phyloP scores from a whole-genome alignment of 148 eudicot species.

The Fallopia convolvulus region DNA sequence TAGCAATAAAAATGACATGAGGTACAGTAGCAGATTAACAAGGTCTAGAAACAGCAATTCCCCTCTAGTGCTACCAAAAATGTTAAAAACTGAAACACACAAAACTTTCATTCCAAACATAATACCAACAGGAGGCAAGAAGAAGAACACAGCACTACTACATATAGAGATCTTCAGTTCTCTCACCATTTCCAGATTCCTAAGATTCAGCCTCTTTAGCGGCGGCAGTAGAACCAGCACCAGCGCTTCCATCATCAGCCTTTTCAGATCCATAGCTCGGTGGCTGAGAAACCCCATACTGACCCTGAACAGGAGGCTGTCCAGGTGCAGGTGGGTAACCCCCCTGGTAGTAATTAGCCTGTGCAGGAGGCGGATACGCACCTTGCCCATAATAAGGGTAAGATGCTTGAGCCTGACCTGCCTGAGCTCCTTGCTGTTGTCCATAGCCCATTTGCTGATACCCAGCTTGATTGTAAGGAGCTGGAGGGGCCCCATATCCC shows the following conservation, averaged over 20 bases:
- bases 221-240: slow-evolving; percentile 8
- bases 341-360: slow-evolving; percentile 28
- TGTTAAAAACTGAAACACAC: neutral
- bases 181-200: neutral
- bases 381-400: slow-evolving; percentile 35
- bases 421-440: slow-evolving; percentile 35
- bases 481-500: slow-evolving; percentile 24
- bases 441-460: slow-evolving; percentile 33
- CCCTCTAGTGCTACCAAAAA: slow-evolving; percentile 11
- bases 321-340: slow-evolving; percentile 24
- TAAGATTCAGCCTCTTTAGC: slow-evolving; percentile 14
- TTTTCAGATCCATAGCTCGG: slow-evolving; percentile 25
- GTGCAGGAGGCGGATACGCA: slow-evolving; percentile 28
- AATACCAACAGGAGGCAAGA: slow-evolving; percentile 4
- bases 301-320: slow-evolving; percentile 17
- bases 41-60: slow-evolving; percentile 6
- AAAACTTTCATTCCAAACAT: neutral
- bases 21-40: neutral
- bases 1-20: neutral
- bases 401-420: slow-evolving; percentile 20
- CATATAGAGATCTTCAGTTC: neutral
- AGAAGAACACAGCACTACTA: neutral
- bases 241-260: slow-evolving; percentile 24
- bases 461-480: slow-evolving; percentile 20
- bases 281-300: slow-evolving; percentile 15